phyloP scores from a whole-genome alignment of 441 rosid genomes.

The Daphne laureola region DNA sequence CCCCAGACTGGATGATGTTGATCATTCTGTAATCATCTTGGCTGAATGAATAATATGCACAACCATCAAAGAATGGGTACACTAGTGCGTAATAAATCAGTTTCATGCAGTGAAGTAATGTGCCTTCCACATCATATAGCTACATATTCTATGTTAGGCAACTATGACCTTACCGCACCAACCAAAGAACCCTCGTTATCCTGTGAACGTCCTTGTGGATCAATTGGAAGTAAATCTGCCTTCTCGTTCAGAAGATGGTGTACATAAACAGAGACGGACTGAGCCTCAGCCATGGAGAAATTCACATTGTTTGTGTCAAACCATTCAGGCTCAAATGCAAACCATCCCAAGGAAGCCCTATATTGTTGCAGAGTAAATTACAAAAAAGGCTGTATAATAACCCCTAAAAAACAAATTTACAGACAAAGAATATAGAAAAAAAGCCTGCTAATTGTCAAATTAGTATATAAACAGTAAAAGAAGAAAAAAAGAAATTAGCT shows the following conservation, averaged over 20 bases:
- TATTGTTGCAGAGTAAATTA: conserved; percentile 21
- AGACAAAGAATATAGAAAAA: too few species aligned
- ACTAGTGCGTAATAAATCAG: too few species aligned
- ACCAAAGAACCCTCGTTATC: conserved; percentile 49
- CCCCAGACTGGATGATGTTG: conserved; percentile 96
- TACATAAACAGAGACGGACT: conserved; percentile 69
- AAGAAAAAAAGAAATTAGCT: too few species aligned
- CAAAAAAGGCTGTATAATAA: too few species aligned
- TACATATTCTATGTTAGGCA: not conserved
- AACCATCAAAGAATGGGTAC: conserved; percentile 1
- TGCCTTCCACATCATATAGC: too few species aligned
- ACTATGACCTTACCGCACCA: conserved; percentile 39
- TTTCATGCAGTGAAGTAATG: too few species aligned
- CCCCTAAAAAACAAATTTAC: too few species aligned
- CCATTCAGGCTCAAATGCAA: conserved; percentile 96
- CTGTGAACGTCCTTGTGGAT: conserved; percentile 53
- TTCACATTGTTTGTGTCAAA: conserved; percentile 51
- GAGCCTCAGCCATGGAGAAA: conserved; percentile 83
- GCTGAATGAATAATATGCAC: conserved; percentile 17
- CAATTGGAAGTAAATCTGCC: conserved; percentile 47
- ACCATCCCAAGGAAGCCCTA: conserved; percentile 97
- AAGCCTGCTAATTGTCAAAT: too few species aligned
- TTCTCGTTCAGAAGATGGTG: conserved; percentile 68
- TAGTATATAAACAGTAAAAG: too few species aligned
- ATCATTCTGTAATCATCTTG: conserved; percentile 45